Evolutionary conservation across 164 flowering plant genomes (phyloP), one percentile per base, ranked within the genome.

Genomic region (Vitis cinerea): DNA sequence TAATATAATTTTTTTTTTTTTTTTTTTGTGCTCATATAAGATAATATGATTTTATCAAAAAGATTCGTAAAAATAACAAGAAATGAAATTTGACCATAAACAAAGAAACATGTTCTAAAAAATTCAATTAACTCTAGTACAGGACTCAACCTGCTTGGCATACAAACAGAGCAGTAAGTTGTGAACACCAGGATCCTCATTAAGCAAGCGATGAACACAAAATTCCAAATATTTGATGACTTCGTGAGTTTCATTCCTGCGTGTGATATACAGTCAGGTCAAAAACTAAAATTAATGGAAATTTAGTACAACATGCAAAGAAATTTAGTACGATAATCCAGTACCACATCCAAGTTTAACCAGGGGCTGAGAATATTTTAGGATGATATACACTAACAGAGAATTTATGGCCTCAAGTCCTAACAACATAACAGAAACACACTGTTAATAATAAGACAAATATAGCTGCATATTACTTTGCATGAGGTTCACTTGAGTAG

Each of bases 171-270:
- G 97, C 73, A 96, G 77, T 80, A 96, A 85, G 79, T 96, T 93
- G 83, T 96, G 99, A 76, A 90, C 84, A 69, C 98, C 97, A 78
- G 98, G 92, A 86, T 96, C 99, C 83, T 96, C 98, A 84, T 93
- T 96, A 73, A 80, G 91, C 87, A 91, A 80, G 67, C 88, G 93
- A 79, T 88, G 97, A 72, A 96, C 95, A 78, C 97, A 96, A 68
- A 83, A 92, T 75, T 96, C 98, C 74, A 96, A 75, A 79, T 93
- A 96, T 76, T 92, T 96, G 71, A 96, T 90, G 50, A 92, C 98
- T 84, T 96, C 97, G 80, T 96, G 98, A 49, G 98, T 92, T 82
- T 96, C 98, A 83, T 96, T 93, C 90, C 99, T 95, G 92, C 72
- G 84, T 55, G 62, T 68, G 30, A 67, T 49, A 57, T 19, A 64